Evolutionary conservation across 495 filamentous ascomycete species (phyloP).

Genomic region (Xylaria flabelliformis): DNA sequence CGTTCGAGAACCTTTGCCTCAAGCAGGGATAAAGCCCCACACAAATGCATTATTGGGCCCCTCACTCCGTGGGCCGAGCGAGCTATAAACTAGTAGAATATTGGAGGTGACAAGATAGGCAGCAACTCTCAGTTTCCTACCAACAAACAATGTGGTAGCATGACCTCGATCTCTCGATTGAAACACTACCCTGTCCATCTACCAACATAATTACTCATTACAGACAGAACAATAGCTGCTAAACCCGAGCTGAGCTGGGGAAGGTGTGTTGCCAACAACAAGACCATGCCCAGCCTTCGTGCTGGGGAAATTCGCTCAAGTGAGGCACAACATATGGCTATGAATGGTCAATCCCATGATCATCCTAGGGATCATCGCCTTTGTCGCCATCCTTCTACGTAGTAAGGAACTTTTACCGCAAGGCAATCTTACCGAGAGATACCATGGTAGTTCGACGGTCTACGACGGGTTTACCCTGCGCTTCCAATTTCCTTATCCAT

Average conservation of each 20-base stretch:
- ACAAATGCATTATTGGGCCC: conserved; percentile 11
- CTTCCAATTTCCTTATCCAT: background rate
- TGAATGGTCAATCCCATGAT: background rate
- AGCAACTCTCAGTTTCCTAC: conserved; percentile 17
- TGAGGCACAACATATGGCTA: background rate
- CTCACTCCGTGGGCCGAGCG: conserved; percentile 1
- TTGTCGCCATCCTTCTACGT: background rate
- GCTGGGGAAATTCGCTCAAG: conserved; percentile 12
- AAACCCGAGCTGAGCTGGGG: background rate
- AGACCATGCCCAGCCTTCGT: background rate
- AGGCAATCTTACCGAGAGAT: background rate
- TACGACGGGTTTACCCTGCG: background rate
- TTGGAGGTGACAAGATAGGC: background rate
- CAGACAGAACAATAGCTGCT: background rate
- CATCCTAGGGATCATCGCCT: background rate
- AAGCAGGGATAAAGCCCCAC: conserved; percentile 10
- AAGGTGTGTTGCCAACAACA: background rate
- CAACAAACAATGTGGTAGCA: background rate
- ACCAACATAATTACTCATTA: background rate
- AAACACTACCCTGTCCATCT: background rate
- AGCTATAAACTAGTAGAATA: background rate
- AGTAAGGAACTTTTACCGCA: background rate
- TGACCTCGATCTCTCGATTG: conserved; percentile 6
- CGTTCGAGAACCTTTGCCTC: conserved; percentile 19
- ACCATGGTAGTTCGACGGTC: background rate